A percentile compares a stretch with the other conserved stretches of the same genome.
These are phyloP conservation scores for Quercus cerris DNA, from an alignment of 306 rosid species.

Conservation along the genomic window DNA sequence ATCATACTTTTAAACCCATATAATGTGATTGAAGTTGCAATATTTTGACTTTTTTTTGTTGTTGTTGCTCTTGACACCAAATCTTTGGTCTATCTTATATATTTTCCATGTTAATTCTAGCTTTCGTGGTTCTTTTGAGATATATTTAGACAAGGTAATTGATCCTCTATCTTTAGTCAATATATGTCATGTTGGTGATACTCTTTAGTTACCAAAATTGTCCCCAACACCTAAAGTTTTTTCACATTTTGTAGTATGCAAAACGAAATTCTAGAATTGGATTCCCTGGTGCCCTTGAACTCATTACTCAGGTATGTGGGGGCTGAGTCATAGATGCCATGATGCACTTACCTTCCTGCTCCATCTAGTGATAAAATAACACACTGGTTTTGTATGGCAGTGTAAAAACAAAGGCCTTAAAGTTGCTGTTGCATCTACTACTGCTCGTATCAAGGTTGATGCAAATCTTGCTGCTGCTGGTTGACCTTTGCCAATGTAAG, in stretches of 20 bases:
- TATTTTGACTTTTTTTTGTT: not conserved
- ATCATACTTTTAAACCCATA: not conserved
- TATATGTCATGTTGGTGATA: not conserved
- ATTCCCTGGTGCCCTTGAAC: constrained; percentile 92
- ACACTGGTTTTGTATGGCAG: constrained; percentile 36
- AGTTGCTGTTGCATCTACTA: constrained; percentile 98
- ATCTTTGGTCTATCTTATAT: not conserved
- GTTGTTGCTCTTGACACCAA: not conserved
- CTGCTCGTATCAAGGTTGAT: constrained; percentile 95
- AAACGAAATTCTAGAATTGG: constrained; percentile 94
- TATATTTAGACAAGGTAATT: constrained; percentile 81
- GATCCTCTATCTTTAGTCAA: not conserved
- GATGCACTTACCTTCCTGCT: constrained; percentile 23
- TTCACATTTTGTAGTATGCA: constrained; percentile 65
- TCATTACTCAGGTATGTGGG: constrained; percentile 71
- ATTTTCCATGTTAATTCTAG: too few species aligned
- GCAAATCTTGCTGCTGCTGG: constrained; percentile 92
- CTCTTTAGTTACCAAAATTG: not conserved
- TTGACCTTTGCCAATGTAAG: constrained; percentile 82
- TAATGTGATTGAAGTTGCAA: not conserved
- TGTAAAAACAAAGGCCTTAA: constrained; percentile 89
- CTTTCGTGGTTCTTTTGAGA: constrained; percentile 62
- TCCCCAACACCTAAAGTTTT: constrained; percentile 12
- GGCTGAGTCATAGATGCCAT: not conserved
- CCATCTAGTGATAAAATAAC: constrained; percentile 22